Evolutionary conservation across 176 grass and related monocot species (phyloP).

Genomic region (Hordeum marinum): DNA sequence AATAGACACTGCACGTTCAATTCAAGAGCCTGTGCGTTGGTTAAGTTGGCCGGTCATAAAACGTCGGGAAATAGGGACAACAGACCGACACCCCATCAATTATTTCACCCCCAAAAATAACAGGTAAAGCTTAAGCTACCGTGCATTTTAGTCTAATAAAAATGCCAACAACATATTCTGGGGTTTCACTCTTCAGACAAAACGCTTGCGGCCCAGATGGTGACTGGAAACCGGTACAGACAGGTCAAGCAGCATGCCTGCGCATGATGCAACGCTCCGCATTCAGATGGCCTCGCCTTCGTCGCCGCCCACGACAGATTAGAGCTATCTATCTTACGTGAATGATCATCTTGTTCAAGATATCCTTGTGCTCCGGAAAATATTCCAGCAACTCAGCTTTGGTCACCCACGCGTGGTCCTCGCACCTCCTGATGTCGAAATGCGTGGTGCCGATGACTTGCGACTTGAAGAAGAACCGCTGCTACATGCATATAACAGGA

Average conservation of each 20-base stretch:
- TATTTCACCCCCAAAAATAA: neutral
- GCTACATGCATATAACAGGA: constrained; percentile 6
- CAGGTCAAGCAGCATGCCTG: neutral
- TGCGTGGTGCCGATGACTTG: constrained; percentile 71
- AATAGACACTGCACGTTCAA: too few relatives aligned
- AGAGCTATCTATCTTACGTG: constrained; percentile 40
- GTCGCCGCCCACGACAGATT: neutral
- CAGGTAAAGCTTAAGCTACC: neutral
- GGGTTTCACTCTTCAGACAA: too few relatives aligned
- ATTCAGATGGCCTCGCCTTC: neutral
- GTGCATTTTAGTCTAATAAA: neutral
- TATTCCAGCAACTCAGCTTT: constrained; percentile 82
- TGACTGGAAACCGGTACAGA: neutral
- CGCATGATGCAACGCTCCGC: neutral
- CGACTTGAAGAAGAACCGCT: constrained; percentile 98
- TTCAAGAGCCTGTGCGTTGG: too few relatives aligned
- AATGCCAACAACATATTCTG: neutral
- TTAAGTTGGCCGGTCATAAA: neutral
- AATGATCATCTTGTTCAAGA: constrained; percentile 92
- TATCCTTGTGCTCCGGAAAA: constrained; percentile 61
- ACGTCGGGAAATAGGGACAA: neutral
- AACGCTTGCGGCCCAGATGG: too few relatives aligned
- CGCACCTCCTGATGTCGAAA: constrained; percentile 54
- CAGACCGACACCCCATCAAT: neutral
- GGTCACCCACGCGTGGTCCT: constrained; percentile 86